Evolutionary conservation across 2,329 filamentous ascomycete genomes (phyloP), one percentile per base, ranked within the genome.

Genomic region (Stemphylium lycopersici): DNA sequence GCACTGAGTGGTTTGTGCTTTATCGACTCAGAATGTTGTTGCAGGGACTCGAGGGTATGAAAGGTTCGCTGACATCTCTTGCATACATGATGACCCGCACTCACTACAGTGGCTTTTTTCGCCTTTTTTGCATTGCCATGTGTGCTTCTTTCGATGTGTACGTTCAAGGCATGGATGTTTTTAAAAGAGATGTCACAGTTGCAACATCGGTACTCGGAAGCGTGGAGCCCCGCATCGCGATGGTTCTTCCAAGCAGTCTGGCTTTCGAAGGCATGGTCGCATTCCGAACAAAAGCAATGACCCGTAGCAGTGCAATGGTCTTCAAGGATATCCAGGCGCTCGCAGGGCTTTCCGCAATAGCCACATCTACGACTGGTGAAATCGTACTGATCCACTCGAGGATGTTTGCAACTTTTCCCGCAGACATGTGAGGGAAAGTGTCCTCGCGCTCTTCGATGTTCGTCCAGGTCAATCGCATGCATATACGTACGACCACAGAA

Each of bases 161-260:
- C 41, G 24, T 52, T 52, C 5, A 59, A 43, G 24, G 48, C 53
- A 36, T 53, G 39, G 34, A 59, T 49, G 31, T 56, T 48, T 20
- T 47, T 54, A 26, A 59, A 59, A 20, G 56, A 52, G 10, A 59
- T 50, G 37, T 61, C 42, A 41, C 56, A 61, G 26, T 61, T 48
- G 43, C 56, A 61, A 20, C 58, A 61, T 13, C 34, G 32, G 20
- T 53, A 61, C 20, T 61, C 36, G 4, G 55, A 49, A 43, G 48
- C 40, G 39, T 61, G 52, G 24, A 52, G 32, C 41, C 45, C 44
- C 33, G 18, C 49, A 22, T 31, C 15, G 39, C 33, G 29, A 31
- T 49, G 41, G 12, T 16, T 32, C 42, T 40, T 40, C 36, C 33
- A 52, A 40, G 48, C 32, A 4, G 16, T 48, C 32, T 40, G 38